Evolutionary conservation across 306 rosid genomes (phyloP), one percentile per base, ranked within the genome.

Genomic region (Acacia crassicarpa): DNA sequence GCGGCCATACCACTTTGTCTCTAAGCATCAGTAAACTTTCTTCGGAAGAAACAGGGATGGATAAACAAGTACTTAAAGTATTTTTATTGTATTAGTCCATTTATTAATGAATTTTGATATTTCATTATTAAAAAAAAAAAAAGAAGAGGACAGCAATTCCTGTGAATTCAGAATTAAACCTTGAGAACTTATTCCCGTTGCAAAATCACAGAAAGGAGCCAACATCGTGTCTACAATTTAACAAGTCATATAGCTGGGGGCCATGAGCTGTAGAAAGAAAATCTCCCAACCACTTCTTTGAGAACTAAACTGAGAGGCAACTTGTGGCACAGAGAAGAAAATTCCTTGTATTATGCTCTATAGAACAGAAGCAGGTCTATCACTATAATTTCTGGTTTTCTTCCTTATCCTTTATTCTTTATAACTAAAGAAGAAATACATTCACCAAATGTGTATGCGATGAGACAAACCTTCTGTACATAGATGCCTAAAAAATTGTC

Each of bases 391-490:
- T 17, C 58, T 78, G 23, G 63, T 20, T 70, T 38, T 58, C 63
- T 33, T 54, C 71, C 44, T 66, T 33, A 32, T 66, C n/a, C 35
- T 25, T 66, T 72, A 46, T 58, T 78, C 49, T 43, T 78, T 79
- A 14, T 15, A 4, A 74, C 33, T 72, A 58, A 48, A 53, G 46
- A 82, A 77, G 23, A 56, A 72, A 48, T 72, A 74, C n/a, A 80
- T 75, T 56, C 78, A 83, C 44, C 32, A 30, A 2, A 1, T 35
- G 58, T 54, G 51, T 70, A 51, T 58, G 73, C 20, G 43, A 74
- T 83, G 69, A 74, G 68, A 73, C 63, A 71, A 70, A 45, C 75
- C 56, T 22, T 81, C 25, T 82, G 76, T 84, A 74, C 87, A 73
- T 35, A 81, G 65, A 84, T 62, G 72, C 53, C 74, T 78, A 62